Evolutionary conservation across 2,329 filamentous ascomycete species (phyloP), one percentile per base, ranked within the genome.

Genomic region (Aspergillus eucalypticola): DNA sequence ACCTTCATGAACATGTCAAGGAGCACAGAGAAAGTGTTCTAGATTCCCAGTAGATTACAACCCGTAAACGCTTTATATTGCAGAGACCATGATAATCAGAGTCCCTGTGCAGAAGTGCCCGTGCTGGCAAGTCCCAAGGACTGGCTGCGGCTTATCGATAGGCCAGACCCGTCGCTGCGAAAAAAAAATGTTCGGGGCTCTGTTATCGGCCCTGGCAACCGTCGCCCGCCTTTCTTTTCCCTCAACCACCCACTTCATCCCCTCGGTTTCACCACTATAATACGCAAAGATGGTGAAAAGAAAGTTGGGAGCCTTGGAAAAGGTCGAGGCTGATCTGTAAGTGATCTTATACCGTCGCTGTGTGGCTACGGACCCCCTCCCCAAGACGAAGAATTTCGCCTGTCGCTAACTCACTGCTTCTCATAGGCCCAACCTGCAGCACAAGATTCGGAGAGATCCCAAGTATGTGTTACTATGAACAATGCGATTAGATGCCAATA

Each of bases 301-400:
- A 76, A 96, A 95, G 81, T 85, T 96, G 60, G 91, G 90, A 58
- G 93, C 93, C 62, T 87, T 97, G 77, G 93, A 97, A 80, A 97
- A 97, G 84, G 88, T 96, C 68, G 93, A 97, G 74, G 93, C 92
- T 35, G 92, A 96, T 78, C 82, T 96, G 84, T 90, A 75, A 64
- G 86, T 67, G n/a, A 15, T 25, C 19, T 49, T 51, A 52, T n/a
- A 17, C n/a, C 19, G 10, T 58, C 29, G 25, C 48, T 51, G 52
- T 8, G 17, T 15, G 44, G 35, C 32, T 21, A 19, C 13, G 32
- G 3, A 15, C 3, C 11, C 17, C 27, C 62, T 61, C 50, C 50
- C 51, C 13, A 23, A 52, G 46, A 29, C 13, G 52, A 58, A 63
- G 54, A 57, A 35, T 59, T 62, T 68, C 42, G 21, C 61, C 58